Conservation (phyloP, 805 yeast species). For the Barnettozyma californica region DNA sequence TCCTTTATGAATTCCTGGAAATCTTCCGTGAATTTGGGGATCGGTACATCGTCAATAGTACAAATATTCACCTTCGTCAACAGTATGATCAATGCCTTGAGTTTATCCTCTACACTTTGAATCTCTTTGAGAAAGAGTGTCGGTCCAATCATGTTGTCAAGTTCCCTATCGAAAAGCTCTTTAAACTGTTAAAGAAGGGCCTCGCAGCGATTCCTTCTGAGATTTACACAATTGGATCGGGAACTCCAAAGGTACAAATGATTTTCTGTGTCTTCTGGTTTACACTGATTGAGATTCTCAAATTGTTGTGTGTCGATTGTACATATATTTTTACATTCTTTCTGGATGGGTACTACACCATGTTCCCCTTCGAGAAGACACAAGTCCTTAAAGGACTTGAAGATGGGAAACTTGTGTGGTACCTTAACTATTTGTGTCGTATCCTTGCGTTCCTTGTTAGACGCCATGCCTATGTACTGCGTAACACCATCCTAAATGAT, state of each 20-base stretch:
- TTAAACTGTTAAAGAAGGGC: constrained; percentile 14
- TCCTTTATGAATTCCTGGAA: constrained; percentile 17
- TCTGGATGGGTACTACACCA: constrained; percentile 18
- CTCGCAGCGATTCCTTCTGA: constrained; percentile 15
- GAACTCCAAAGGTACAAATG: constrained; percentile 9
- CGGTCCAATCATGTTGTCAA: constrained; percentile 11
- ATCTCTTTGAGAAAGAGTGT: constrained; percentile 8
- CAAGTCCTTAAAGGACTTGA: constrained; percentile 6
- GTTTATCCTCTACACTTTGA: constrained; percentile 7
- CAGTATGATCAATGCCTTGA: constrained; percentile 9
- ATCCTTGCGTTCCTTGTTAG: constrained; percentile 18
- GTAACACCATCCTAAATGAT: constrained; percentile 18
- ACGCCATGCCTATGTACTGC: constrained; percentile 14
- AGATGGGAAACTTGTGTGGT: constrained; percentile 8
- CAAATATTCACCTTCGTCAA: constrained; percentile 5
- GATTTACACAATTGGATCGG: constrained; percentile 11
- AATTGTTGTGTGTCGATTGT: constrained; percentile 12
- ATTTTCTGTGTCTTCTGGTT: constrained; percentile 19
- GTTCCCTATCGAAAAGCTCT: constrained; percentile 18
- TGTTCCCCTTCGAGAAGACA: constrained; percentile 11
- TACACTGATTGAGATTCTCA: constrained; percentile 14
- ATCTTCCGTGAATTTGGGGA: constrained; percentile 17
- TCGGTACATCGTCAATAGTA: constrained; percentile 3
- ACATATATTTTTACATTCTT: constrained; percentile 19
- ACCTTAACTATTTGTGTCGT: constrained; percentile 19